Conservation (phyloP, 345 rosid species). For the Gossypium sturtianum region DNA sequence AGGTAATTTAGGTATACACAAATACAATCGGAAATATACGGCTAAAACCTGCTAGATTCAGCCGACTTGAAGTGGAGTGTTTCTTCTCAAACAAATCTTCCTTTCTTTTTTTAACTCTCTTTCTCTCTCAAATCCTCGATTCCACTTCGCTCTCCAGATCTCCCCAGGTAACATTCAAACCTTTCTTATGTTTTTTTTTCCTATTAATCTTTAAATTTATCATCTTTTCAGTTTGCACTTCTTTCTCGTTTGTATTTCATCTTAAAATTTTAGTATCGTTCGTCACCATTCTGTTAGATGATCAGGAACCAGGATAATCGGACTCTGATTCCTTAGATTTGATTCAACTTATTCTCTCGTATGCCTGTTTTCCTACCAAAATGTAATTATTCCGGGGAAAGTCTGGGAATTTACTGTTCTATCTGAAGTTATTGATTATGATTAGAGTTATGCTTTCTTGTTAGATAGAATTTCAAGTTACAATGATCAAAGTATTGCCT, state of each 20-base stretch:
- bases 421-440: background rate
- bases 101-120: too few relatives aligned
- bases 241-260: background rate
- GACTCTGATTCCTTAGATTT: background rate
- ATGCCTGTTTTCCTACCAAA: background rate
- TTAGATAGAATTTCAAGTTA: background rate
- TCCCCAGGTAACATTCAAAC: background rate
- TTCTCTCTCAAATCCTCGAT: background rate
- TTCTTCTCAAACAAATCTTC: background rate
- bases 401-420: background rate
- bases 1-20: background rate
- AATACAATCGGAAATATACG: background rate
- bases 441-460: background rate
- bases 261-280: background rate
- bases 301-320: background rate
- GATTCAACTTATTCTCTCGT: background rate
- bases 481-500: background rate
- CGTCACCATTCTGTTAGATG: background rate
- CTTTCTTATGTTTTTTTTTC: background rate
- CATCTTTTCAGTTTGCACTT: background rate
- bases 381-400: background rate
- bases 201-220: background rate
- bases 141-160: background rate
- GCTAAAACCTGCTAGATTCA: background rate
- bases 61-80: background rate